These are phyloP conservation scores for Chrysanthemum makinoi DNA, from an alignment of 129 eudicot genomes.

Conservation along the genomic window DNA sequence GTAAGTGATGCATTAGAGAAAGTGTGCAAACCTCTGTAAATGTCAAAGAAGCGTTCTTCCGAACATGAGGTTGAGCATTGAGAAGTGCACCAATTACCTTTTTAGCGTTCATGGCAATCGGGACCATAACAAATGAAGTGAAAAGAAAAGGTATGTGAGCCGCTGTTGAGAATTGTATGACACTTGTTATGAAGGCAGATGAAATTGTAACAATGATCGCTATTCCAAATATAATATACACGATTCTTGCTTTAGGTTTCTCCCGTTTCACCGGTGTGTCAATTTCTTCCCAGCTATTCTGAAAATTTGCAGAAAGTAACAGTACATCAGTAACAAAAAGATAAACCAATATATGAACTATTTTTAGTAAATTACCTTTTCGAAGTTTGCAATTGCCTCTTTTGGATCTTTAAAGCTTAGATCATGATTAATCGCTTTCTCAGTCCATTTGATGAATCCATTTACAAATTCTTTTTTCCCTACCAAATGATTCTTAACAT, in stretches of 20 bases:
- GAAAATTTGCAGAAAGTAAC: not conserved
- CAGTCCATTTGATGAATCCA: slow-evolving; percentile 17
- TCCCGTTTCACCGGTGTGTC: not conserved
- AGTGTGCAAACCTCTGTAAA: slow-evolving; percentile 37
- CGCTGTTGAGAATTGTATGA: slow-evolving; percentile 34
- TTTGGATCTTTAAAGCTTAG: not conserved
- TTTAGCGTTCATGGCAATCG: slow-evolving; percentile 39
- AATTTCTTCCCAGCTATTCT: slow-evolving; percentile 18
- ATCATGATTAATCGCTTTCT: not conserved
- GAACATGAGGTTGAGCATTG: slow-evolving; percentile 18
- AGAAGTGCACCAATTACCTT: slow-evolving; percentile 25
- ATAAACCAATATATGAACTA: no score
- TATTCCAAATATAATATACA: slow-evolving; percentile 15
- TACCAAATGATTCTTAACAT: not conserved
- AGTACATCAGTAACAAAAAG: not conserved
- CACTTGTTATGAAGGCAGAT: slow-evolving; percentile 36
- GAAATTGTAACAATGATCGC: slow-evolving; percentile 17
- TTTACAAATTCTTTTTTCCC: slow-evolving; percentile 16
- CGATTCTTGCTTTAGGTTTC: slow-evolving; percentile 1
- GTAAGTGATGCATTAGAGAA: not conserved
- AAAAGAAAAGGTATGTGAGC: slow-evolving; percentile 44
- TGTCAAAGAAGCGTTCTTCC: slow-evolving; percentile 43
- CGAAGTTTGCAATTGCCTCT: slow-evolving; percentile 15
- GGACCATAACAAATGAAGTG: slow-evolving; percentile 49
- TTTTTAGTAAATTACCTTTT: not conserved